These are phyloP conservation scores for Emmonsiellopsis sp. DNA, from an alignment of 2,329 filamentous ascomycete species.

Conservation along the genomic window DNA sequence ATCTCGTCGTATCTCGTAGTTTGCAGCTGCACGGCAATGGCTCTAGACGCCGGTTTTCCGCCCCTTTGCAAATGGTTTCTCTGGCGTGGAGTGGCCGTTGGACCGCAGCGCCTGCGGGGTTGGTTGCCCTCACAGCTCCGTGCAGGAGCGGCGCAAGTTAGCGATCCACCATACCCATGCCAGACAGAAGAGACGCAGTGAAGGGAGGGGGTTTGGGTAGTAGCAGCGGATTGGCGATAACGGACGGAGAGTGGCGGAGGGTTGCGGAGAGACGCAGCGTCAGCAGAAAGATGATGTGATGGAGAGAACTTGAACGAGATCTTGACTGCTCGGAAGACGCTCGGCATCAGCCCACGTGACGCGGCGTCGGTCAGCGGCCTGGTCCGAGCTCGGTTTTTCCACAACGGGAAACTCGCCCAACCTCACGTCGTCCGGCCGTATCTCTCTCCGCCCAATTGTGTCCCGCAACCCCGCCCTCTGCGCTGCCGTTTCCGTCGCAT, in stretches of 20 bases:
- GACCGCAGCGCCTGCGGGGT: slow-evolving; percentile 18
- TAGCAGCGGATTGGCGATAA: background rate
- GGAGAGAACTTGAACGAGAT: background rate
- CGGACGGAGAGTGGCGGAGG: background rate
- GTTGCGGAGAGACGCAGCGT: background rate
- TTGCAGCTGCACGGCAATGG: background rate
- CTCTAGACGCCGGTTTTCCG: background rate
- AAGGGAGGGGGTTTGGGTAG: slow-evolving; percentile 1
- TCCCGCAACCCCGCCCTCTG: background rate
- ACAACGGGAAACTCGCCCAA: slow-evolving; percentile 6
- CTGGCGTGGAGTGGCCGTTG: slow-evolving; percentile 16
- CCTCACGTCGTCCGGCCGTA: background rate
- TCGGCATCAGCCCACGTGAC: background rate
- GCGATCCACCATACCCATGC: slow-evolving; percentile 18
- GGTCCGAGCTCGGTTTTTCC: slow-evolving; percentile 12
- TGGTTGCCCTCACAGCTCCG: slow-evolving; percentile 18
- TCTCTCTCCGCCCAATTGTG: background rate
- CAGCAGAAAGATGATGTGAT: background rate
- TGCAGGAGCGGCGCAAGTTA: slow-evolving; percentile 17
- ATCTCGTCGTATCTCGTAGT: background rate
- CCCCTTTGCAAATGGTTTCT: background rate
- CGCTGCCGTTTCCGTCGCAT: background rate
- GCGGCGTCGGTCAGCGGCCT: slow-evolving; percentile 1
- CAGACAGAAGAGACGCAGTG: slow-evolving; percentile 1
- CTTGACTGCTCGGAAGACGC: background rate